Percentiles rank a stretch among this genome's conserved stretches.
phyloP scores from a whole-genome alignment of 2,329 filamentous ascomycete species.

The Juglanconis oblonga region DNA sequence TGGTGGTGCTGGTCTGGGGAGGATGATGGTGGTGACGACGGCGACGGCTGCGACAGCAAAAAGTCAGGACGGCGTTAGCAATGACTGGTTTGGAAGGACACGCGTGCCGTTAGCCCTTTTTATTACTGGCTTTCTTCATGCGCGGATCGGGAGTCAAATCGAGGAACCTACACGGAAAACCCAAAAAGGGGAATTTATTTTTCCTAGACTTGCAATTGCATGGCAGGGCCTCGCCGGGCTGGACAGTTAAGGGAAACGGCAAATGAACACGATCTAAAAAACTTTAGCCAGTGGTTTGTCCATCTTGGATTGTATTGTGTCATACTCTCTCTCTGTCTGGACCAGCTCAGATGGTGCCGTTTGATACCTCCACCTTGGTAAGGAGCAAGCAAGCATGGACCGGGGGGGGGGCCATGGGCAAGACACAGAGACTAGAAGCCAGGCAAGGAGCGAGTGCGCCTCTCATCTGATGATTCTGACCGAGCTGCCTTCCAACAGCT shows the following conservation, averaged over 20 bases:
- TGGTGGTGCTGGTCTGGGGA: conserved; percentile 27
- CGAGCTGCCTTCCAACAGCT: no score
- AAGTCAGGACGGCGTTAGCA: conserved; percentile 14
- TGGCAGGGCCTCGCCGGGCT: conserved; percentile 42
- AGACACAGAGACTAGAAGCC: no score
- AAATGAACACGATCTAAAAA: conserved; percentile 44
- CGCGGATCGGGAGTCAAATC: conserved; percentile 28
- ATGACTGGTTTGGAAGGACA: conserved; percentile 6
- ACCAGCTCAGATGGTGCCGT: no score
- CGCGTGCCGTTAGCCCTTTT: conserved; percentile 18
- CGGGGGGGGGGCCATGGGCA: no score
- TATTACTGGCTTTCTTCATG: conserved; percentile 9
- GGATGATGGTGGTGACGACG: conserved; percentile 5
- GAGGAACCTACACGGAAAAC: conserved; percentile 19
- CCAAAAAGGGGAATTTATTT: conserved; percentile 34
- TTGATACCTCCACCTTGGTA: no score
- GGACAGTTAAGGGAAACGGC: conserved; percentile 49
- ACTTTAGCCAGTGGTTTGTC: conserved; percentile 27
- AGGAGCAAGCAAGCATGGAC: no score
- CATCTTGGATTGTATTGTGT: no score
- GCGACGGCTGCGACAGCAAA: conserved; percentile 12
- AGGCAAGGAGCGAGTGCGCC: no score
- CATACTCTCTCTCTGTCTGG: no score
- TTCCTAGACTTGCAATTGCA: conserved; percentile 46
- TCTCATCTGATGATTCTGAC: no score